phyloP scores from a whole-genome alignment of 768 basidiomycete species.

The Agrocybe chaxingu region DNA sequence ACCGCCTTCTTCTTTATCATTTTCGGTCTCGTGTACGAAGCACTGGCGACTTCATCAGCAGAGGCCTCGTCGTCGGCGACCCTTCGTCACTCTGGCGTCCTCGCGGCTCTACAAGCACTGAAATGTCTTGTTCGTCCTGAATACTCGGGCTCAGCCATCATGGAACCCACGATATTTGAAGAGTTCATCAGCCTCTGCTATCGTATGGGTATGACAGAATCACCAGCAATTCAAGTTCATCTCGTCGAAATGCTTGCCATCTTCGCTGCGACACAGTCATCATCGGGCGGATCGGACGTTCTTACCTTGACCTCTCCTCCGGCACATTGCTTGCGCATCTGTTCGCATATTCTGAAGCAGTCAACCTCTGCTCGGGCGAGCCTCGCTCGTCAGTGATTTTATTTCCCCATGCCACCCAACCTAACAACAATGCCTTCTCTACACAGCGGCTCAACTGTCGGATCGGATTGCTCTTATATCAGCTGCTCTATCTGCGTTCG shows the following conservation, averaged over 20 bases:
- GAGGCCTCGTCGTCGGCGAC: constrained; percentile 46
- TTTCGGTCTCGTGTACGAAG: constrained; percentile 94
- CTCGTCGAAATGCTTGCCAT: constrained; percentile 66
- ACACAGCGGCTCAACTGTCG: constrained; percentile 45
- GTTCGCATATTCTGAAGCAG: constrained; percentile 75
- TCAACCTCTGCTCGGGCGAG: constrained; percentile 57
- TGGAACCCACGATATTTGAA: constrained; percentile 81
- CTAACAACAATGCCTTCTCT: constrained; percentile 5
- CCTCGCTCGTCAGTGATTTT: constrained; percentile 47
- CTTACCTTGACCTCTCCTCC: constrained; percentile 43
- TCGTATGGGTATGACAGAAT: constrained; percentile 85
- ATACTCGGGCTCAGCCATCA: constrained; percentile 77
- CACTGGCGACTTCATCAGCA: constrained; percentile 63
- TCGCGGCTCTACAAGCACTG: constrained; percentile 71
- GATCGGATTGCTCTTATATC: constrained; percentile 67
- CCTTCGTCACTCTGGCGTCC: constrained; percentile 42
- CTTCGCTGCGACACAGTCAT: constrained; percentile 46
- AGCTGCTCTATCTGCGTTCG: constrained; percentile 59
- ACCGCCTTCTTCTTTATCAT: constrained; percentile 82
- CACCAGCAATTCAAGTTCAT: constrained; percentile 64
- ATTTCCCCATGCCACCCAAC: too few species aligned
- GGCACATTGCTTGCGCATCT: constrained; percentile 78
- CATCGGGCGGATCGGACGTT: constrained; percentile 23
- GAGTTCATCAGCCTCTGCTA: constrained; percentile 89
- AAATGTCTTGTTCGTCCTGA: constrained; percentile 77